Percentiles rank a stretch among this genome's conserved stretches.
These are phyloP conservation scores for Prunus dulcis DNA, from an alignment of 306 rosid species.

Conservation along the genomic window DNA sequence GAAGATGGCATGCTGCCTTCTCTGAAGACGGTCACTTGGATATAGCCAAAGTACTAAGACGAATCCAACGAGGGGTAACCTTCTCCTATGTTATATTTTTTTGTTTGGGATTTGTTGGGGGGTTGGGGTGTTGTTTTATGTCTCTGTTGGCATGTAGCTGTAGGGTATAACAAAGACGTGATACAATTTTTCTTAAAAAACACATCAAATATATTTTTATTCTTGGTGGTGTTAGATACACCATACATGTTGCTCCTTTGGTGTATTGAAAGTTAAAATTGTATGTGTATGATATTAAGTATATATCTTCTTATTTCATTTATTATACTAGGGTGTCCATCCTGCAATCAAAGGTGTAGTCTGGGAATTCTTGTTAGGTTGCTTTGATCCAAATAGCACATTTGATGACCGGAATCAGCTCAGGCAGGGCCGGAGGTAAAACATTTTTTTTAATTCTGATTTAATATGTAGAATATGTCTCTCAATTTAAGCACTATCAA, in stretches of 20 bases:
- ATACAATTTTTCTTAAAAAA: not conserved
- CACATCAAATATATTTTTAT: not conserved
- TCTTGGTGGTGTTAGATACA: not conserved
- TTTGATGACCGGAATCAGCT: constrained; percentile 68
- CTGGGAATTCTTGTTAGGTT: constrained; percentile 95
- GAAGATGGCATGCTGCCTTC: constrained; percentile 90
- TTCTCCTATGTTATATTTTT: not conserved
- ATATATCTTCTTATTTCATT: not conserved
- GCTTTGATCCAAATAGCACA: constrained; percentile 84
- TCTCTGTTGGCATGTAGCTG: not conserved
- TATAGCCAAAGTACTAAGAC: constrained; percentile 76
- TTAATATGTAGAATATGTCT: constrained; percentile 9
- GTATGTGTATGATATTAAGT: not conserved
- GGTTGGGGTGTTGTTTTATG: not conserved
- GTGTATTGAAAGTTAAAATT: not conserved
- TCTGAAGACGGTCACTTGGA: constrained; percentile 78
- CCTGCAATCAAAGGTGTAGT: constrained; percentile 93
- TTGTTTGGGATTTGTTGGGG: not conserved
- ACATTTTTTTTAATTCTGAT: constrained; percentile 10
- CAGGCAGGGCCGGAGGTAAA: constrained; percentile 70
- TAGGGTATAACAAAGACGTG: not conserved
- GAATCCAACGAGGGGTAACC: constrained; percentile 90
- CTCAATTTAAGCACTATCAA: constrained; percentile 7
- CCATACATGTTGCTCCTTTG: not conserved
- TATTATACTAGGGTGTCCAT: constrained; percentile 70